Evolutionary conservation across 2,329 filamentous ascomycete genomes (phyloP).

Genomic region (Dactylellina leptospora): DNA sequence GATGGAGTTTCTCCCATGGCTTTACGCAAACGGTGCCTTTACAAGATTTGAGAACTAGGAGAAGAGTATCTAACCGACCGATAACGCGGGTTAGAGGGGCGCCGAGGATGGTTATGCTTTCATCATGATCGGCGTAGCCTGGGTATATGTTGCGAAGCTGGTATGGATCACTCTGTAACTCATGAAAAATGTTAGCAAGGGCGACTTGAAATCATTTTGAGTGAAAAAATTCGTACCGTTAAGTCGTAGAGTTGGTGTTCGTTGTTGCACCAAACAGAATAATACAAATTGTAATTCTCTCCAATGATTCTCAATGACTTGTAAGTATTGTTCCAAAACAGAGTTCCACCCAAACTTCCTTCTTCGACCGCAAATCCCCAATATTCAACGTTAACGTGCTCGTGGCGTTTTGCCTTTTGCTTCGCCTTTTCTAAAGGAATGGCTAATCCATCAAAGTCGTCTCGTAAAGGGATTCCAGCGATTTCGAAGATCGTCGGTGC

Average conservation of each 20-base stretch:
- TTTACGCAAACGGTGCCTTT: constrained; percentile 65
- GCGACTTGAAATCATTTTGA: not conserved
- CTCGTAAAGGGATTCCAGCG: constrained; percentile 61
- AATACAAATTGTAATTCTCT: constrained; percentile 69
- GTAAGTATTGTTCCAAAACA: constrained; percentile 67
- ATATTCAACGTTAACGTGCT: constrained; percentile 69
- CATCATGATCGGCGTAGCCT: constrained; percentile 52
- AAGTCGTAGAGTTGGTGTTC: constrained; percentile 74
- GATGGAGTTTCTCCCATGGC: constrained; percentile 69
- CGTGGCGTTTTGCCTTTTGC: constrained; percentile 60
- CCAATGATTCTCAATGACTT: constrained; percentile 69
- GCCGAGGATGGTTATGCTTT: constrained; percentile 58
- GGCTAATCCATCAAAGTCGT: constrained; percentile 68
- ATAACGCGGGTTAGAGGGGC: constrained; percentile 61
- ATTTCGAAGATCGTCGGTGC: constrained; percentile 69
- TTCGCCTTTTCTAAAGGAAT: constrained; percentile 61
- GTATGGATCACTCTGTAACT: constrained; percentile 64
- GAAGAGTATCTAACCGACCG: constrained; percentile 67
- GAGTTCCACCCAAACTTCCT: constrained; percentile 53
- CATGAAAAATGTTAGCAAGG: not conserved
- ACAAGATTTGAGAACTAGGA: constrained; percentile 71
- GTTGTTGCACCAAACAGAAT: constrained; percentile 74
- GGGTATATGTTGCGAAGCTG: constrained; percentile 64
- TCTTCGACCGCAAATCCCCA: constrained; percentile 65
- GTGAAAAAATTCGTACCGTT: constrained; percentile 63